These are phyloP conservation scores for Huntiella decipiens DNA, from an alignment of 2,329 filamentous ascomycete genomes.

Conservation along the genomic window DNA sequence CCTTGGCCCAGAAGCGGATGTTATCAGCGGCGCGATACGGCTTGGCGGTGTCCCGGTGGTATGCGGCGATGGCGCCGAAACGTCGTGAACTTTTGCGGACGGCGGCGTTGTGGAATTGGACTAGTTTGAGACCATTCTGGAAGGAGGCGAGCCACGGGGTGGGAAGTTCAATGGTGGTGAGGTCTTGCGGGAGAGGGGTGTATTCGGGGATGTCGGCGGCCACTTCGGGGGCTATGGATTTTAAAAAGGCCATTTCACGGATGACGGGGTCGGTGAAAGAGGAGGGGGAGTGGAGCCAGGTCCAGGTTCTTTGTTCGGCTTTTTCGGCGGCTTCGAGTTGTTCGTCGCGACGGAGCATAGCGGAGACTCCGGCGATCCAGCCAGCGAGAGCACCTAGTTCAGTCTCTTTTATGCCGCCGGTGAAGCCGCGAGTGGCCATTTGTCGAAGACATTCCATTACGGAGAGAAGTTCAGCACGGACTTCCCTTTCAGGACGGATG, in stretches of 20 bases:
- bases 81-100: conserved; percentile 69
- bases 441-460: conserved; percentile 84
- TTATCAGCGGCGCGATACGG: conserved; percentile 91
- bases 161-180: conserved; percentile 25
- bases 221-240: conserved; percentile 39
- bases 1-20: conserved; percentile 88
- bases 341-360: conserved; percentile 59
- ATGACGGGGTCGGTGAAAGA: conserved; percentile 59
- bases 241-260: conserved; percentile 64
- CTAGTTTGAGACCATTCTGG: conserved; percentile 61
- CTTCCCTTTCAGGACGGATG: conserved; percentile 72
- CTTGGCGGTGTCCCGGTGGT: conserved; percentile 83
- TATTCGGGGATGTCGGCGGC: conserved; percentile 39
- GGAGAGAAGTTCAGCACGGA: conserved; percentile 64
- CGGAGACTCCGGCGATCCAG: conserved; percentile 66
- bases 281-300: conserved; percentile 48
- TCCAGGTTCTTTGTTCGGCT: conserved; percentile 53
- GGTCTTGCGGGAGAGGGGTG: conserved; percentile 22
- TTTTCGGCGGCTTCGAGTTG: conserved; percentile 55
- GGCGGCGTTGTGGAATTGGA: conserved; percentile 76
- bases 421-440: conserved; percentile 75
- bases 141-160: conserved; percentile 57
- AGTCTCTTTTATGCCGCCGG: conserved; percentile 58
- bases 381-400: conserved; percentile 56
- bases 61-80: conserved; percentile 76